A percentile compares a stretch with the other conserved stretches of the same genome.
These are phyloP conservation scores for Solanum etuberosum DNA, from an alignment of 257 asterid species.

Conservation along the genomic window DNA sequence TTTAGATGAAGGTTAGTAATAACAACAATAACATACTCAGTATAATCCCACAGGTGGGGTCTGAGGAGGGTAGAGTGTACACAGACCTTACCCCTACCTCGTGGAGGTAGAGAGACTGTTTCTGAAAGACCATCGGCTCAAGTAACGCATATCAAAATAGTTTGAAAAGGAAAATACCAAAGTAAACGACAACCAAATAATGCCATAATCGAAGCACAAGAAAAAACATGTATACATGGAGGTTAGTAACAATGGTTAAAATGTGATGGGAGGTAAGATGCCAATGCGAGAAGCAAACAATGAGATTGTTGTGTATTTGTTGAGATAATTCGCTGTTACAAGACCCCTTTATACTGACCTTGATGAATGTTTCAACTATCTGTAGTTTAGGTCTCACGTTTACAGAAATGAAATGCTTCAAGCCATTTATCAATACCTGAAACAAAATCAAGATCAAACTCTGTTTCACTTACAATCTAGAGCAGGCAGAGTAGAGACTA, in stretches of 20 bases:
- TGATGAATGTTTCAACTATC: slow-evolving; percentile 81
- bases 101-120: neutral
- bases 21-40: neutral
- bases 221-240: neutral
- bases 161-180: neutral
- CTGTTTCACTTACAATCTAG: neutral
- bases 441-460: neutral
- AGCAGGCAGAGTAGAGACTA: neutral
- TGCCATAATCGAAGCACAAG: neutral
- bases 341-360: slow-evolving; percentile 28
- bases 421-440: slow-evolving; percentile 92
- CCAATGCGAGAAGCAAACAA: neutral
- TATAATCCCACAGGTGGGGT: neutral
- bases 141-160: neutral
- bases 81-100: neutral
- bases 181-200: neutral
- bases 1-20: neutral
- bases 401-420: slow-evolving; percentile 71
- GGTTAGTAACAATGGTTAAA: neutral
- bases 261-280: neutral
- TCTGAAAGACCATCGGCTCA: neutral
- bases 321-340: neutral
- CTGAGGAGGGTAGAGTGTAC: neutral
- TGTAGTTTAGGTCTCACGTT: slow-evolving; percentile 87
- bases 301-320: neutral